These are phyloP conservation scores for Aspergillus sp. DNA, from an alignment of 2,329 filamentous ascomycete genomes.

Conservation along the genomic window DNA sequence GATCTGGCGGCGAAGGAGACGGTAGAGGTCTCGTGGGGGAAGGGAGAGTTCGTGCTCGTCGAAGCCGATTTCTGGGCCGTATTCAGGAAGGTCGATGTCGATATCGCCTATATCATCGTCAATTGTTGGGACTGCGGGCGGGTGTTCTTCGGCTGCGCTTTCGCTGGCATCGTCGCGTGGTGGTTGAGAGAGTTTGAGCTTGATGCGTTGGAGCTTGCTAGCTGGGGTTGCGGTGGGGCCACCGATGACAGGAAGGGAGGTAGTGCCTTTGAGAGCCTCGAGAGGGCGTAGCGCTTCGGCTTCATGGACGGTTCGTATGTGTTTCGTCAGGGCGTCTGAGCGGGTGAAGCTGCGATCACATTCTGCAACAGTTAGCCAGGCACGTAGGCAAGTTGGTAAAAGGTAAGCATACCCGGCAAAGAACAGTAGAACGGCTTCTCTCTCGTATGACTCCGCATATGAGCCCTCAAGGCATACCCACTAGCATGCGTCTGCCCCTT, in stretches of 20 bases:
- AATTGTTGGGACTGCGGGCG: conserved; percentile 20
- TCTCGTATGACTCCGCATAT: conserved; percentile 95
- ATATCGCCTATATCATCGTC: conserved; percentile 22
- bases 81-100: conserved; percentile 30
- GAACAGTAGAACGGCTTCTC: conserved; percentile 99
- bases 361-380: conserved; percentile 49
- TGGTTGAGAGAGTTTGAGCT: conserved; percentile 34
- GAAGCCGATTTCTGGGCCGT: conserved; percentile 35
- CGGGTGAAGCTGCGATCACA: conserved; percentile 95
- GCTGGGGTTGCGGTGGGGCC: conserved; percentile 20
- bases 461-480: conserved; percentile 89
- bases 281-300: conserved; percentile 81
- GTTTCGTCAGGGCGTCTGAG: conserved; percentile 91
- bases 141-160: conserved; percentile 16
- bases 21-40: conserved; percentile 37
- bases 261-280: conserved; percentile 36
- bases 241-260: conserved; percentile 18
- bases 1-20: conserved; percentile 41
- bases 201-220: conserved; percentile 35
- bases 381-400: neutral
- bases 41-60: conserved; percentile 40
- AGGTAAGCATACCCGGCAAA: conserved; percentile 62
- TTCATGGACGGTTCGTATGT: conserved; percentile 98
- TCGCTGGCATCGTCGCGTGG: conserved; percentile 25
- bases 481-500: conserved; percentile 91